Base-by-base conservation (phyloP, 805 yeast species). In the Saccharomycopsis synnaedendra region DNA sequence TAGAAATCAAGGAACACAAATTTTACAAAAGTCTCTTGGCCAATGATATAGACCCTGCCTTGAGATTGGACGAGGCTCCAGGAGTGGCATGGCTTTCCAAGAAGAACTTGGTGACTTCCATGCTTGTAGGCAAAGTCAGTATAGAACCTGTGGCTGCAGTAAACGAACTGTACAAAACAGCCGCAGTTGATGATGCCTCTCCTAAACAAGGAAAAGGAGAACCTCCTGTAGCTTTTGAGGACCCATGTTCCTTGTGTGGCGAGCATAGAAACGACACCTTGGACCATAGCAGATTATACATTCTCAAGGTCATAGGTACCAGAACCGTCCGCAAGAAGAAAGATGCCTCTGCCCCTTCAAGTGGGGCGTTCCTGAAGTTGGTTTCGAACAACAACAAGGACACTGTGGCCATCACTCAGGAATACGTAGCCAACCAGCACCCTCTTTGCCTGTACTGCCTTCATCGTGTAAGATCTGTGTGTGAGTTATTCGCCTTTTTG, bases 71-170 rank as follows among this genome's bases (percentile, higher is more conserved):
- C 39, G 58, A 57, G 38, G 80, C 89, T 0, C 78, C 81, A 1
- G 79, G 82, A 11, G 62, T 80, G 45, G 70, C 81, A 31, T 80
- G 80, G 77, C 71, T 80, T 47, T 74, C 70, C 42, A 73, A 76
- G 52, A 73, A 83, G 48, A 65, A 77, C 11, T 72, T 89, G 48
- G 68, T 87, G 68, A 63, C 70, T 41, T 72, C 80, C 27, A 70
- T 90, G 55, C 73, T 84, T 35, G 96, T 87, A 43, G 94, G 94
- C 3, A 72, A 82, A 41, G 87, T 86, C 4, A 71, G 78, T 4
- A 80, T 90, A 38, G 95, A 88, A 63, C 98, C 98, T 0, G 75
- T 89, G 5, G 78, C 86, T 46, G 88, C 90, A 0, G 73, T 82
- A 36, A 88, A 89, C 57, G 94, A 85, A 62, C 75, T 78, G 1